Base-by-base conservation (phyloP, 2,329 filamentous ascomycete genomes). In the Diaporthe sp. region DNA sequence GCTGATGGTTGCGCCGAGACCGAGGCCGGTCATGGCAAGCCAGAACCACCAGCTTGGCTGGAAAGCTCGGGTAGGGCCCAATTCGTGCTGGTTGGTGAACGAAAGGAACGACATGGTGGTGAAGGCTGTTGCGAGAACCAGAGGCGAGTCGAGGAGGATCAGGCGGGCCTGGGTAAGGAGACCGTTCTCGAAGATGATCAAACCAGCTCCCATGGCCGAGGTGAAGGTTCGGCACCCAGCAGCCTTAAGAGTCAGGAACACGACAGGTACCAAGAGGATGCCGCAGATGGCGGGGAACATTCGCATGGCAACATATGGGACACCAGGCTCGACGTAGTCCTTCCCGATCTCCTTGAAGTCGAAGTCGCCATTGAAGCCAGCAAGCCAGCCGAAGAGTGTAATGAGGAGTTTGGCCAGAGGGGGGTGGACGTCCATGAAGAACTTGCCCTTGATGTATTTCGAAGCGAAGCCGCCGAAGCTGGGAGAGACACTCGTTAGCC, bases 401-500 rank as follows among this genome's bases (percentile, higher is more conserved):
- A 99, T 96, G 79, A 99, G 92, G 82, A 99, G 91, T 88, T 99
- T 99, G 78, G 97, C 97, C 76, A 99, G 89, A 60, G 97, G 97
- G 42, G 97, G 97, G 83, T 99, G 97, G n/a, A 99, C 97, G 83
- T 99, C 97, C 97, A 99, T 99, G 85, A 99, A 99, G 90, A 99
- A 99, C 83, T 90, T 93, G 81, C 97, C 97, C 89, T 99, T 98
- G 89, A 99, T 98, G 85, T 99, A 99, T 85, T 99, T 99, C 80
- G 94, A 95, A 78, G 97, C 97, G 83, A 99, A 99, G 66, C 97
- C 97, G 83, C 97, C 97, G 84, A 99, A 99, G 86, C 95, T 98
- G 81, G 78, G 77, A 50, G 40, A 38, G 40, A 7, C 33, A 66
- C 13, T 12, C 12, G 57, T 76, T 55, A 76, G 75, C 70, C 40